Percentiles rank a stretch among this genome's conserved stretches.
These are phyloP conservation scores for Viola odorata DNA, from an alignment of 345 rosid species.

Conservation along the genomic window DNA sequence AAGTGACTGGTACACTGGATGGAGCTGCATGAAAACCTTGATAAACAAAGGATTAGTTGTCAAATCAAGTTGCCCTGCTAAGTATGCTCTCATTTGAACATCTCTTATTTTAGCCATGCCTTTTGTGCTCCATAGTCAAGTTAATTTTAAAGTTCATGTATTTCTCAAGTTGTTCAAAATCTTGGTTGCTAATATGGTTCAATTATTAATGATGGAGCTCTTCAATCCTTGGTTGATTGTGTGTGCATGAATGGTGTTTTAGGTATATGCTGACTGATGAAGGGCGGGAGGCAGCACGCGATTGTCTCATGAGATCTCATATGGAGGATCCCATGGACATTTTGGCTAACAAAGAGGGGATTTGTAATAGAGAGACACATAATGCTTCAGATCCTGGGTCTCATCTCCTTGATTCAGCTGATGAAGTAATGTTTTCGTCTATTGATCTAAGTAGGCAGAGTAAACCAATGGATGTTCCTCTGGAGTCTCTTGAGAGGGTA, in stretches of 20 bases:
- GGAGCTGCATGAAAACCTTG: slow-evolving; percentile 89
- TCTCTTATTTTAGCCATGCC: neutral
- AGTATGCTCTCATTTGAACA: slow-evolving; percentile 35
- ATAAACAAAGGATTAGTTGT: slow-evolving; percentile 77
- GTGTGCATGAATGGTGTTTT: neutral
- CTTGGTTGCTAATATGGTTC: neutral
- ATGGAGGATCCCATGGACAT: slow-evolving; percentile 37
- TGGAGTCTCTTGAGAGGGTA: slow-evolving; percentile 53
- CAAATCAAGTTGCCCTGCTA: slow-evolving; percentile 91
- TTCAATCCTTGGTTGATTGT: neutral
- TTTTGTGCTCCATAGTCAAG: neutral
- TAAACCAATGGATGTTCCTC: slow-evolving; percentile 38
- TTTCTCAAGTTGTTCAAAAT: neutral
- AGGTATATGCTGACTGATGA: slow-evolving; percentile 87
- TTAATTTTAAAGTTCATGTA: neutral
- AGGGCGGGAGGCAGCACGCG: slow-evolving; percentile 69
- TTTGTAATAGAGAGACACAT: slow-evolving; percentile 24
- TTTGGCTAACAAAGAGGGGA: slow-evolving; percentile 27
- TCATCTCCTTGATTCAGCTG: slow-evolving; percentile 20
- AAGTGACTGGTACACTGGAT: slow-evolving; percentile 88
- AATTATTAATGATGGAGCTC: neutral
- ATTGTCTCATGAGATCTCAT: slow-evolving; percentile 67
- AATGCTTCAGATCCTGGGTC: slow-evolving; percentile 23
- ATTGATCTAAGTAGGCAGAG: slow-evolving; percentile 24
- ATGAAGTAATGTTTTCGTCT: slow-evolving; percentile 21